Base-by-base conservation (phyloP, 2,329 filamentous ascomycete species). In the Cladophialophora immunda region DNA sequence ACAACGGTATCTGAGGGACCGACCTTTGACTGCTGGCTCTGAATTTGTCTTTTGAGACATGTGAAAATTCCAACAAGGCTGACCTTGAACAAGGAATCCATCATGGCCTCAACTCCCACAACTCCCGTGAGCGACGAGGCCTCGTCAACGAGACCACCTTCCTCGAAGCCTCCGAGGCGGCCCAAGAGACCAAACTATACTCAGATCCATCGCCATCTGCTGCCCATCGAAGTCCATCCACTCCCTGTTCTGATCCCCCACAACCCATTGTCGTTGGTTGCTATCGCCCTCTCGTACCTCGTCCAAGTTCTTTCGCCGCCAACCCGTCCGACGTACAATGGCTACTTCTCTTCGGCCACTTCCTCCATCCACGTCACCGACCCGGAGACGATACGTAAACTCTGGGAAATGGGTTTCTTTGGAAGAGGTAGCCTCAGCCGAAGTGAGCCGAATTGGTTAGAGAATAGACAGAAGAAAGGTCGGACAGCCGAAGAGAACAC, bases 321-420 rank as follows among this genome's bases (percentile, higher is more conserved):
- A 1, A 86, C 88, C 4, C 82, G 86, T 11, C 81, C 86, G 41
- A 80, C 89, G 50, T 90, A 95, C 76, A 82, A 86, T 57, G 94
- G 90, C 58, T 86, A 90, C 71, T 97, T 94, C 84, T 94, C 93
- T n/a, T 80, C 87, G 1, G 87, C 90, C 64, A 96, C 93, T 3
- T 88, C 90, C 32, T 95, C 93, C 0, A 86, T 99, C 17, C 92
- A 97, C 76, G 85, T 99, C 64, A 92, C 88, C 19, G 90, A 97
- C 77, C 83, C 88, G 29, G 84, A 85, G 63, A 90, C 92, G 3
- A 90, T 96, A 69, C 86, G 91, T 62, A 92, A 90, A 1, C 80
- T 99, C 27, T 99, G 96, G 95, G 92, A 97, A 79, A 92, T 96
- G 81, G 95, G 95, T 4, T 99, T 99, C 80, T 99, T 94, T 79